Evolutionary conservation across 345 rosid species (phyloP).

Genomic region (Gossypium ekmanianum): DNA sequence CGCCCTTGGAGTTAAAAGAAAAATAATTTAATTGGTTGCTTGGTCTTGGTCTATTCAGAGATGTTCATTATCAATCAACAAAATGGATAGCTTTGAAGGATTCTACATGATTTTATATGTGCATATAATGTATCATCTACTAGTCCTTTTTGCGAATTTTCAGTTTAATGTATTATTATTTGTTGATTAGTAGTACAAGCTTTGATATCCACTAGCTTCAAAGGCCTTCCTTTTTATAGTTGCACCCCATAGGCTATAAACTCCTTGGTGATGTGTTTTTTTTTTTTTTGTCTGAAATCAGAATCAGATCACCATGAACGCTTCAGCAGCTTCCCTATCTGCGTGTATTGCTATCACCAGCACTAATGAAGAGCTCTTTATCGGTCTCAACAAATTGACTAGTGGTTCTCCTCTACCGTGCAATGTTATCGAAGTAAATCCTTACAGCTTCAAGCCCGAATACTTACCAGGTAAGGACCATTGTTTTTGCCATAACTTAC

Average conservation of each 20-base stretch:
- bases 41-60: background rate
- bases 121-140: background rate
- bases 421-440: conserved; percentile 37
- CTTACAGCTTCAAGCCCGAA: conserved; percentile 25
- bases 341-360: conserved; percentile 16
- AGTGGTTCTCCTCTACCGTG: conserved; percentile 32
- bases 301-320: conserved; percentile 20
- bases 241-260: background rate
- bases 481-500: background rate
- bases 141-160: background rate
- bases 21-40: background rate
- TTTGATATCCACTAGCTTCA: background rate
- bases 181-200: background rate
- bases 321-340: conserved; percentile 8
- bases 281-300: background rate
- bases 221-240: background rate
- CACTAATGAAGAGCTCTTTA: conserved; percentile 22
- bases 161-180: background rate
- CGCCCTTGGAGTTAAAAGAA: background rate
- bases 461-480: conserved; percentile 34
- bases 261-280: background rate
- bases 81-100: background rate
- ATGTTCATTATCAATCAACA: background rate
- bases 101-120: background rate
- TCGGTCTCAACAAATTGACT: conserved; percentile 18